A percentile compares a stretch with the other conserved stretches of the same genome.
Conservation (phyloP, 2,329 filamentous ascomycete genomes). For the Alternaria gaisen region DNA sequence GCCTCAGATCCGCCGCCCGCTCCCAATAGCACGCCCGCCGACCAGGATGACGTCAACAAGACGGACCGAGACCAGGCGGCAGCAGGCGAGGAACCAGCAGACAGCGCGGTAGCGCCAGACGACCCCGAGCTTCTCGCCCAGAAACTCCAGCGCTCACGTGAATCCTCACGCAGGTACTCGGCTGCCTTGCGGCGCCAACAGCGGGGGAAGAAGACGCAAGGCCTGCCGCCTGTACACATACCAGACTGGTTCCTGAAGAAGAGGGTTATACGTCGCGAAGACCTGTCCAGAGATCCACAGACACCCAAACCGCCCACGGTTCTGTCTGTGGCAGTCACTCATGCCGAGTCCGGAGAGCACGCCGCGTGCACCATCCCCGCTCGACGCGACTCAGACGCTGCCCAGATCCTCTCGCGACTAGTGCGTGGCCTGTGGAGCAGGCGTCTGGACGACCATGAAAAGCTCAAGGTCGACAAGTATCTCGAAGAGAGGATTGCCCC, state of each 20-base stretch:
- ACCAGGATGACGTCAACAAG: constrained; percentile 34
- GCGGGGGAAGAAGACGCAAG: constrained; percentile 43
- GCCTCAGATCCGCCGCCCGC: constrained; percentile 40
- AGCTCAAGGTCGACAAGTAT: constrained; percentile 33
- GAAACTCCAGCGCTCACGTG: constrained; percentile 48
- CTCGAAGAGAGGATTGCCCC: constrained; percentile 24
- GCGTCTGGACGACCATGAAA: constrained; percentile 34
- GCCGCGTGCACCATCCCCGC: constrained; percentile 34
- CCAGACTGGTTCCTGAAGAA: constrained; percentile 66
- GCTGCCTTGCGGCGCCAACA: constrained; percentile 47
- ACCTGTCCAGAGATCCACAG: constrained; percentile 24
- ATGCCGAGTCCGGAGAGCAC: constrained; percentile 36
- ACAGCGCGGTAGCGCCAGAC: constrained; percentile 34
- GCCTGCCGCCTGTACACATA: constrained; percentile 56
- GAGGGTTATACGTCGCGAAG: constrained; percentile 58
- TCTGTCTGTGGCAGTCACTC: constrained; percentile 35
- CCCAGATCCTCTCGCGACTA: constrained; percentile 35
- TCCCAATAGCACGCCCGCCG: constrained; percentile 40
- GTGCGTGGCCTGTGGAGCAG: constrained; percentile 36
- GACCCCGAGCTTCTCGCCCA: constrained; percentile 48
- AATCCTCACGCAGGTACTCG: constrained; percentile 45
- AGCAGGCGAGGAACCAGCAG: constrained; percentile 30
- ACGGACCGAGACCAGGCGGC: constrained; percentile 27
- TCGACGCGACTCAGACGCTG: constrained; percentile 27
- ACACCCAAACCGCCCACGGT: constrained; percentile 20